A percentile compares a stretch with the other conserved stretches of the same genome.
phyloP scores from a whole-genome alignment of 164 flowering plant species.

The Piper longum region DNA sequence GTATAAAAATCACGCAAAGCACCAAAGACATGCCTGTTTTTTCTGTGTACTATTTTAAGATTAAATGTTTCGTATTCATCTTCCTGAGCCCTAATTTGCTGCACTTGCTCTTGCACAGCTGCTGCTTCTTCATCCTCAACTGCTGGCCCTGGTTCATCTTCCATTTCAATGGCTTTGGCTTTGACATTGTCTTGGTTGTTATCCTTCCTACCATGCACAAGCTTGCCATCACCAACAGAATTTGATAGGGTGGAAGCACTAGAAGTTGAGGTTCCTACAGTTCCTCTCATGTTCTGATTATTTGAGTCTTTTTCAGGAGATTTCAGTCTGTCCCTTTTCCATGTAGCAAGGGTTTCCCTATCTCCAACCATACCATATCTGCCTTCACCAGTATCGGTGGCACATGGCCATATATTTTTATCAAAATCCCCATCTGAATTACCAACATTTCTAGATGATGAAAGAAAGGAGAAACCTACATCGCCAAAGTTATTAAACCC shows the following conservation, averaged over 20 bases:
- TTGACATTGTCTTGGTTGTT: conserved; percentile 32
- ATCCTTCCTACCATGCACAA: conserved; percentile 25
- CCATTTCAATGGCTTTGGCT: conserved; percentile 28
- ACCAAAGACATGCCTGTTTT: conserved; percentile 61
- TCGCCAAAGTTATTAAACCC: conserved; percentile 25
- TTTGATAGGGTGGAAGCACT: conserved; percentile 52
- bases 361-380: conserved; percentile 26
- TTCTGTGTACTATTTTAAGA: conserved; percentile 88
- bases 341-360: conserved; percentile 53
- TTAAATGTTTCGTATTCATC: conserved; percentile 96
- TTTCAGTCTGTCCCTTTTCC: conserved; percentile 66
- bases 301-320: conserved; percentile 41
- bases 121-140: conserved; percentile 92
- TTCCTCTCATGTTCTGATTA: conserved; percentile 44
- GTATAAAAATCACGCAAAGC: background rate
- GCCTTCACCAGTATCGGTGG: conserved; percentile 32
- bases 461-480: conserved; percentile 72
- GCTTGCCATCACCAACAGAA: conserved; percentile 22
- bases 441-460: conserved; percentile 41
- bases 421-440: conserved; percentile 28
- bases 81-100: conserved; percentile 91
- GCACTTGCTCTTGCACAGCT: conserved; percentile 96
- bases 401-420: conserved; percentile 45
- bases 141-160: conserved; percentile 55
- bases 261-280: conserved; percentile 42